Base-by-base conservation (phyloP, 805 yeast species). In the Candida khao-thaluensis region DNA sequence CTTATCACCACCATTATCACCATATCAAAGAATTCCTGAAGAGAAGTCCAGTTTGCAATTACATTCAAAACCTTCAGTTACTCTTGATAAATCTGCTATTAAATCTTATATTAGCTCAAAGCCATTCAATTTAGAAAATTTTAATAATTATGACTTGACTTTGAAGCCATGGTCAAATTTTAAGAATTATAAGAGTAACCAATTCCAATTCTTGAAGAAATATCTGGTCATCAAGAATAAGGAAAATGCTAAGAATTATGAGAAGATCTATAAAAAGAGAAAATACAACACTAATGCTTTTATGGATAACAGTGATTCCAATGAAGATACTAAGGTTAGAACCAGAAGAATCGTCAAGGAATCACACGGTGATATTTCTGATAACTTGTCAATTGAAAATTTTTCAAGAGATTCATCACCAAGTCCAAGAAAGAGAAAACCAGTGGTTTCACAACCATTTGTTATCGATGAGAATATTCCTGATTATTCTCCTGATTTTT, bases 401-500 rank as follows among this genome's bases (percentile, higher is more conserved):
- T 17, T 36, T 6, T 39, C 45, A 10, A 41, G 31, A 17, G 31
- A 17, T 15, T 40, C 61, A 54, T 36, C 47, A 17, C 60, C 76
- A 35, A 67, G 67, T 49, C 59, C 76, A 36, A 67, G 67, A 50
- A 70, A 71, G 67, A 64, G 64, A 50, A 71, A 64, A 48, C 39
- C 38, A 38, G 25, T 31, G 8, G 51, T 57, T 12, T 66, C 68
- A 28, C 71, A 66, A 43, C 75, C 76, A 35, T 67, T 74, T n/a
- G 72, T 72, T 41, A 73, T 74, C 41, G 86, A 85, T 72, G 84
- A 81, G 56, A 65, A 79, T 18, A 65, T 90, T 40, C 89, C 89
- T 25, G 96, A 89, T 60, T 88, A 72, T 61, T 79, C 87, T n/a
- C 97, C 97, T 3, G 71, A 84, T 14, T 49, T 77, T 10, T 53